Conservation (phyloP, 2,329 filamentous ascomycete species). For the Colletotrichum spaethianum region DNA sequence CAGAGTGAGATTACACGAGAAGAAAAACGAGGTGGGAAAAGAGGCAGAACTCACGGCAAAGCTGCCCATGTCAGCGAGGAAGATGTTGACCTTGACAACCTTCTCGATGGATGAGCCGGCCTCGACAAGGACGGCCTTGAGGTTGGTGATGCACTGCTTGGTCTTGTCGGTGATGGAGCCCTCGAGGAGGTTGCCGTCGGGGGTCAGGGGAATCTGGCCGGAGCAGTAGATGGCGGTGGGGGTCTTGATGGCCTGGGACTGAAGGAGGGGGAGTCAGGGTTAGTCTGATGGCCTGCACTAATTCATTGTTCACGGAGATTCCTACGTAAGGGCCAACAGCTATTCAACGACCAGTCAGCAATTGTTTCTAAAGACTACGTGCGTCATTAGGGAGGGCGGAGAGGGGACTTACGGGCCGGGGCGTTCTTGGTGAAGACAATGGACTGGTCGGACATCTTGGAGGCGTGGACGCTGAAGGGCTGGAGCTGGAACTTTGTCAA, state of each 20-base stretch:
- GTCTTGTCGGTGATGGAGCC: slow-evolving; percentile 76
- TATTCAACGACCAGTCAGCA: slow-evolving; percentile 47
- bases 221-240: slow-evolving; percentile 77
- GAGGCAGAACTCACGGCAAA: slow-evolving; percentile 71
- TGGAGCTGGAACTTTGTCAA: slow-evolving; percentile 13
- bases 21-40: too few species aligned
- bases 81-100: slow-evolving; percentile 93
- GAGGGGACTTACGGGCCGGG: slow-evolving; percentile 65
- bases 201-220: slow-evolving; percentile 79
- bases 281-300: background rate
- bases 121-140: slow-evolving; percentile 85
- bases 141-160: slow-evolving; percentile 78
- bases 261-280: slow-evolving; percentile 42
- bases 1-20: background rate
- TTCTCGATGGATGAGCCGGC: slow-evolving; percentile 84
- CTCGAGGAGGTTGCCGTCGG: slow-evolving; percentile 68
- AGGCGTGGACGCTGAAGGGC: slow-evolving; percentile 29
- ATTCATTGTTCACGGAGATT: slow-evolving; percentile 25
- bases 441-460: slow-evolving; percentile 50
- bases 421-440: slow-evolving; percentile 72
- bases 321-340: slow-evolving; percentile 76
- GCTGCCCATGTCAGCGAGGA: slow-evolving; percentile 91
- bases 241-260: slow-evolving; percentile 79
- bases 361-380: background rate
- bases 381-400: background rate